Conservation (phyloP, 1,284 basidiomycete genomes). For the Tremellales sp. region DNA sequence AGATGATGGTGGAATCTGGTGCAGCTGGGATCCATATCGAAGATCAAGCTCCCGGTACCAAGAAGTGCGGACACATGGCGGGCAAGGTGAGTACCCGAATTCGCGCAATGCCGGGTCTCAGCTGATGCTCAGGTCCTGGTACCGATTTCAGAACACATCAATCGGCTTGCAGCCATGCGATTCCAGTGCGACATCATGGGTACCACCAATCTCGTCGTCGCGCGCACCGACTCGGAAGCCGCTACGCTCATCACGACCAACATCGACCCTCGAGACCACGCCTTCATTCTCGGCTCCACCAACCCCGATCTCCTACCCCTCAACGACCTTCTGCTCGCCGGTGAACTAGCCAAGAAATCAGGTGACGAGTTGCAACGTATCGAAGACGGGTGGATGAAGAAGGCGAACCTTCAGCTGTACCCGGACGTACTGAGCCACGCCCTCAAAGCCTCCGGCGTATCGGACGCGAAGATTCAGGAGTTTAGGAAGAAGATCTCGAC, state of each 20-base stretch:
- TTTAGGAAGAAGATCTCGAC: conserved; percentile 32
- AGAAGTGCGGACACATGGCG: conserved; percentile 65
- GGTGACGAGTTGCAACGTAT: conserved; percentile 77
- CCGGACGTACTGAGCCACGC: conserved; percentile 69
- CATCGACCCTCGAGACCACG: conserved; percentile 92
- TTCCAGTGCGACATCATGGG: conserved; percentile 78
- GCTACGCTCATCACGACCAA: conserved; percentile 95
- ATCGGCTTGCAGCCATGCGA: conserved; percentile 70
- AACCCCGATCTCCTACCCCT: conserved; percentile 67
- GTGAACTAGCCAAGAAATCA: conserved; percentile 72
- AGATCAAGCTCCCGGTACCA: conserved; percentile 61
- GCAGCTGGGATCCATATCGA: conserved; percentile 71
- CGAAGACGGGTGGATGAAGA: conserved; percentile 79
- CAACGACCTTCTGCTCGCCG: conserved; percentile 75
- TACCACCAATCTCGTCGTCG: conserved; percentile 68
- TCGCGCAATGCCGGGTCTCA: conserved; percentile 4
- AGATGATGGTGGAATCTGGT: conserved; percentile 73
- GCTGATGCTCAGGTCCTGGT: conserved; percentile 48
- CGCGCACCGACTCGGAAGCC: conserved; percentile 77
- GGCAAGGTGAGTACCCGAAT: conserved; percentile 57
- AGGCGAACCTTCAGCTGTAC: conserved; percentile 77
- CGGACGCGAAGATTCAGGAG: conserved; percentile 40
- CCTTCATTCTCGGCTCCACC: conserved; percentile 91
- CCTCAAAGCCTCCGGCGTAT: conserved; percentile 61
- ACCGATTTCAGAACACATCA: conserved; percentile 70